These are phyloP conservation scores for Phytophthora parvispora DNA, from an alignment of 352 stramenopile species.

Conservation along the genomic window DNA sequence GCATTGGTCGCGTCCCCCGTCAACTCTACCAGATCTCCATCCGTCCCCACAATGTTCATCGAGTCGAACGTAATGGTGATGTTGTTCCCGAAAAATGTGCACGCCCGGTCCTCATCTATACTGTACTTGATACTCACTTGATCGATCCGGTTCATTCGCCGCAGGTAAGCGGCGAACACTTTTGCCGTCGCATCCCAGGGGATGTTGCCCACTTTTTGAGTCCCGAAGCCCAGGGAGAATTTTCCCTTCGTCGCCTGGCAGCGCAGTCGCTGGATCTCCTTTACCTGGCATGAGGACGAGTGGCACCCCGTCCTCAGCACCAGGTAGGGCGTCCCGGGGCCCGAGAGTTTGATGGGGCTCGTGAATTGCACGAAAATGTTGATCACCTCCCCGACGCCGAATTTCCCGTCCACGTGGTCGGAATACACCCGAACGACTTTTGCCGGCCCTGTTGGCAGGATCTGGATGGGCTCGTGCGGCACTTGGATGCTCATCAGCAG, in stretches of 20 bases:
- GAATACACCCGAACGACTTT: conserved; percentile 80
- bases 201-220: conserved; percentile 70
- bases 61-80: conserved; percentile 85
- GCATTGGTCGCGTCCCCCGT: conserved; percentile 60
- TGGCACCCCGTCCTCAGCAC: conserved; percentile 70
- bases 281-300: conserved; percentile 50
- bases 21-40: conserved; percentile 77
- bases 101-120: conserved; percentile 65
- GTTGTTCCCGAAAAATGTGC: conserved; percentile 86
- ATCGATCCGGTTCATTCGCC: conserved; percentile 74
- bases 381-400: conserved; percentile 73
- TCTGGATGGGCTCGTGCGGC: conserved; percentile 55
- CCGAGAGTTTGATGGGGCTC: conserved; percentile 67
- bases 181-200: conserved; percentile 63
- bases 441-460: conserved; percentile 60
- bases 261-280: conserved; percentile 70
- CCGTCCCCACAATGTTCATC: conserved; percentile 68
- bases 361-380: conserved; percentile 80
- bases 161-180: conserved; percentile 57
- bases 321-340: conserved; percentile 49
- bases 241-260: conserved; percentile 74
- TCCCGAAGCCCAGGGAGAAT: conserved; percentile 69
- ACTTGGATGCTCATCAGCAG: conserved; percentile 76
- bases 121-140: conserved; percentile 67
- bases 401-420: conserved; percentile 45